Conservation (phyloP, 208 protist species). For the Sergeia podlipaevii region DNA sequence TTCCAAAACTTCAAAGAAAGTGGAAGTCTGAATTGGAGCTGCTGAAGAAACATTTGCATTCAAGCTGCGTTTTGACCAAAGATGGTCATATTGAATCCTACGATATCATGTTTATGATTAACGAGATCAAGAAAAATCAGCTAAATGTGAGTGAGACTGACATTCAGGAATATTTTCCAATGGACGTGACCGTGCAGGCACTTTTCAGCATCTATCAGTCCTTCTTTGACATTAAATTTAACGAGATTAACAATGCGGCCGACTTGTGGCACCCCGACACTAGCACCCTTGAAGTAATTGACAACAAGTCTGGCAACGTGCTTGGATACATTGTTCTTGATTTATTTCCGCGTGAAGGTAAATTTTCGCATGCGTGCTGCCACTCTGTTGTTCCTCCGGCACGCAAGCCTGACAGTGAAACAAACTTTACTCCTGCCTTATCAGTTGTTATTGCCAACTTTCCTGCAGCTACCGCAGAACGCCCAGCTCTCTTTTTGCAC, state of each 20-base stretch:
- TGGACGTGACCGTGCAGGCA: constrained; percentile 69
- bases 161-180: constrained; percentile 87
- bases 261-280: constrained; percentile 71
- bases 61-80: constrained; percentile 56
- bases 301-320: constrained; percentile 46
- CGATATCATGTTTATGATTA: constrained; percentile 83
- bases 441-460: constrained; percentile 83
- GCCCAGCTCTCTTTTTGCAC: constrained; percentile 75
- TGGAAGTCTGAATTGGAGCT: constrained; percentile 58
- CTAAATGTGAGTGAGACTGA: constrained; percentile 78
- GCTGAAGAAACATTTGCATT: constrained; percentile 63
- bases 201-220: constrained; percentile 80
- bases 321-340: constrained; percentile 83
- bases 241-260: constrained; percentile 50
- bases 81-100: constrained; percentile 53
- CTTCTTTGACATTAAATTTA: constrained; percentile 83
- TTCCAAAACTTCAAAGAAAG: constrained; percentile 74
- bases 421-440: constrained; percentile 69
- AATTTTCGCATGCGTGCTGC: constrained; percentile 83
- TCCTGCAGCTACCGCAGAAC: constrained; percentile 52
- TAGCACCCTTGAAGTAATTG: constrained; percentile 66
- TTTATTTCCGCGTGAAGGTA: constrained; percentile 84
- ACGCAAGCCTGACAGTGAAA: constrained; percentile 31
- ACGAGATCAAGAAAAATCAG: constrained; percentile 72
- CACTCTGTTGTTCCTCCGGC: constrained; percentile 72